Evolutionary conservation across 1,284 basidiomycete species (phyloP).

Genomic region (Termitomyces sp.): DNA sequence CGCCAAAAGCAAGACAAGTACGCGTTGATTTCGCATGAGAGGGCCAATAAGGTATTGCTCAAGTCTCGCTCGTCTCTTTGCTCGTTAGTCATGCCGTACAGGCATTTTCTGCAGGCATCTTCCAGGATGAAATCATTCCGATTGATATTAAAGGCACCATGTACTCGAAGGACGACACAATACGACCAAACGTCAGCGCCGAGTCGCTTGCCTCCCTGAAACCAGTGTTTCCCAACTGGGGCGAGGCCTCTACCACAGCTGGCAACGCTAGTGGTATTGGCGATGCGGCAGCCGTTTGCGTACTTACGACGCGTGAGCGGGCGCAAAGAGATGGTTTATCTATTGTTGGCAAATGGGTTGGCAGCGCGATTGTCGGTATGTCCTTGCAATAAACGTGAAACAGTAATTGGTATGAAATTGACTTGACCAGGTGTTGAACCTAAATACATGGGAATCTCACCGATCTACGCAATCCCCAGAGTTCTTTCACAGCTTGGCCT

Average conservation of each 20-base stretch:
- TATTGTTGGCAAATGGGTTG: constrained; percentile 87
- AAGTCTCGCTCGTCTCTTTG: neutral
- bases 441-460: constrained; percentile 82
- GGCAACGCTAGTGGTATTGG: constrained; percentile 93
- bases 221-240: constrained; percentile 78
- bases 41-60: constrained; percentile 55
- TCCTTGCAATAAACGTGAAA: constrained; percentile 12
- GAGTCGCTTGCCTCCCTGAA: constrained; percentile 66
- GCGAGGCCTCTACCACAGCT: constrained; percentile 70
- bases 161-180: constrained; percentile 72
- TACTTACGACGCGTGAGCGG: constrained; percentile 79
- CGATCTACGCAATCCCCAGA: constrained; percentile 81
- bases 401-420: neutral
- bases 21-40: constrained; percentile 76
- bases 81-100: constrained; percentile 24
- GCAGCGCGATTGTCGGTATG: constrained; percentile 74
- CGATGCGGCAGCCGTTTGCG: constrained; percentile 89
- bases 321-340: constrained; percentile 84
- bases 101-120: constrained; percentile 61
- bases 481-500: constrained; percentile 71
- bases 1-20: constrained; percentile 79
- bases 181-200: constrained; percentile 72
- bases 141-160: constrained; percentile 57
- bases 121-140: constrained; percentile 78
- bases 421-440: constrained; percentile 66